A percentile compares a stretch with the other conserved stretches of the same genome.
Conservation (phyloP, 78 protist species). For the Polysphondylium violaceum region DNA sequence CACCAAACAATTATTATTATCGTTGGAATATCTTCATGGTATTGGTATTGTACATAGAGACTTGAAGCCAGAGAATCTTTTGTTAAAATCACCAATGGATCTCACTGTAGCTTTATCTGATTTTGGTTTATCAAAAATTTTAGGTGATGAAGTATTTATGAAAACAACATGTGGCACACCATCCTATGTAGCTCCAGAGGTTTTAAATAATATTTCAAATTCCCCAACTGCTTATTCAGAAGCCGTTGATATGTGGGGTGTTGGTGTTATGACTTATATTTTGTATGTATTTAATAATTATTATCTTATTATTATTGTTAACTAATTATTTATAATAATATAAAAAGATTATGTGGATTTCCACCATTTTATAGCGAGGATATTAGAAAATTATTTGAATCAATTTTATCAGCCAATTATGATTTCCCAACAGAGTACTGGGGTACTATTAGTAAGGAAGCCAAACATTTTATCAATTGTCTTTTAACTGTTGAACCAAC, state of each 20-base stretch:
- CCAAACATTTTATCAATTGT: constrained; percentile 80
- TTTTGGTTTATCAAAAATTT: constrained; percentile 87
- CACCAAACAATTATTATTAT: constrained; percentile 72
- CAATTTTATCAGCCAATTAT: constrained; percentile 65
- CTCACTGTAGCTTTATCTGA: constrained; percentile 83
- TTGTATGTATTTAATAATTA: constrained; percentile 44
- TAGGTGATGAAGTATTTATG: constrained; percentile 53
- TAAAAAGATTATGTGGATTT: constrained; percentile 64
- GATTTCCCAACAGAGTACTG: constrained; percentile 76
- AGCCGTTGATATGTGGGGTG: constrained; percentile 86
- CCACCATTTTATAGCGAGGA: constrained; percentile 80
- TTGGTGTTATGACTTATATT: constrained; percentile 85
- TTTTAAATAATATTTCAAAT: constrained; percentile 29
- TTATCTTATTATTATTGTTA: background rate
- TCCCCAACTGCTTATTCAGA: constrained; percentile 62
- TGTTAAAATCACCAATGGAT: constrained; percentile 45
- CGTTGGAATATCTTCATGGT: constrained; percentile 86
- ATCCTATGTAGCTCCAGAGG: constrained; percentile 83
- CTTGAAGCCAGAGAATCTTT: constrained; percentile 92
- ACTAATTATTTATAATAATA: background rate
- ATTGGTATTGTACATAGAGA: constrained; percentile 92
- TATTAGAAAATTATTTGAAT: constrained; percentile 56
- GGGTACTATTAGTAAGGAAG: constrained; percentile 67
- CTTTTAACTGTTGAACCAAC: constrained; percentile 71
- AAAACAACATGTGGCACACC: constrained; percentile 93